A percentile compares a stretch with the other conserved stretches of the same genome.
Evolutionary conservation across 169 alveolate genomes (phyloP).

Genomic region (Plasmodium ovale): DNA sequence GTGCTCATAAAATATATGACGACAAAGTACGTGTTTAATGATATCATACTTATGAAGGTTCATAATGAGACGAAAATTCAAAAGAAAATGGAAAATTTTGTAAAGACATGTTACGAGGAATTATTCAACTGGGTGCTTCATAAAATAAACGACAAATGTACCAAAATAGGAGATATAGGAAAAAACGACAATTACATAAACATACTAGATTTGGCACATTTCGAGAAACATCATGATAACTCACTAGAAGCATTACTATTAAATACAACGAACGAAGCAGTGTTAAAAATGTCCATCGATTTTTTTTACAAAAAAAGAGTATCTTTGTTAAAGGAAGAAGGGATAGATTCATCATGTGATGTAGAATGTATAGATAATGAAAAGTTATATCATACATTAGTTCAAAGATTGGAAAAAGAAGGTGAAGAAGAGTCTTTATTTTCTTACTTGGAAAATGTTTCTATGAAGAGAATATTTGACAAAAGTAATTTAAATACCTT

Average conservation of each 20-base stretch:
- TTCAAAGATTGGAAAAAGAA: neutral
- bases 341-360: neutral
- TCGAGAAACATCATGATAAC: constrained; percentile 20
- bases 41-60: constrained; percentile 10
- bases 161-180: neutral
- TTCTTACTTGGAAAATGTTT: constrained; percentile 24
- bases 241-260: constrained; percentile 22
- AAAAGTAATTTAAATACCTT: constrained; percentile 6
- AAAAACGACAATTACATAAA: constrained; percentile 18
- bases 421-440: constrained; percentile 20
- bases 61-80: constrained; percentile 37
- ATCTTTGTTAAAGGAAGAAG: constrained; percentile 17
- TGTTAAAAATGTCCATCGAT: constrained; percentile 16
- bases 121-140: constrained; percentile 41
- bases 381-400: constrained; percentile 7
- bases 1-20: constrained; percentile 36
- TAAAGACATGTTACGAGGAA: constrained; percentile 45
- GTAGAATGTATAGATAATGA: constrained; percentile 11
- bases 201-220: constrained; percentile 27
- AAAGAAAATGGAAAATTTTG: constrained; percentile 25
- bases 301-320: constrained; percentile 5
- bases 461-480: constrained; percentile 9
- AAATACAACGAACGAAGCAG: constrained; percentile 43
- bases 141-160: constrained; percentile 24
- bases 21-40: constrained; percentile 11